Conservation (phyloP, 2,329 filamentous ascomycete species). For the Arthrocladium fulminans region DNA sequence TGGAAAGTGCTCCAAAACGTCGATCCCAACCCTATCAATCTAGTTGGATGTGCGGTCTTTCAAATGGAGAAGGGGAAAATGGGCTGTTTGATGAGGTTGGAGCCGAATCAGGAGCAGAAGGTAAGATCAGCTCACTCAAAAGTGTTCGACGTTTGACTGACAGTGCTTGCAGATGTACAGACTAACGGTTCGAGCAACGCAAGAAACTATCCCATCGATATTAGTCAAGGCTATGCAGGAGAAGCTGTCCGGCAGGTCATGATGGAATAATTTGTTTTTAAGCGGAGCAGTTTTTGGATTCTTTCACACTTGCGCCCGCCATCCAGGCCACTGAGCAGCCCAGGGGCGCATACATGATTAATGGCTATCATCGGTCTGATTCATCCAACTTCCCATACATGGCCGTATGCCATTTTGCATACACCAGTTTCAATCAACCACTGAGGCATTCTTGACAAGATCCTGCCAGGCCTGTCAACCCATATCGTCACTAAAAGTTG, state of each 20-base stretch:
- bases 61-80: conserved; percentile 72
- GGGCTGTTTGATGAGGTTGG: conserved; percentile 83
- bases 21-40: conserved; percentile 86
- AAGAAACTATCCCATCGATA: conserved; percentile 74
- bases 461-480: too few species aligned
- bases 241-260: conserved; percentile 47
- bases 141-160: background rate
- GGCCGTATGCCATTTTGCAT: too few species aligned
- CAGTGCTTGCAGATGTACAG: conserved; percentile 68
- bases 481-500: too few species aligned
- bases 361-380: too few species aligned
- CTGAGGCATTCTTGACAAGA: too few species aligned
- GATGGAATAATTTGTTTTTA: too few species aligned
- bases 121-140: conserved; percentile 46
- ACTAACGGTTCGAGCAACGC: conserved; percentile 85
- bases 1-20: conserved; percentile 81
- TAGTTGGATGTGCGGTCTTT: conserved; percentile 83
- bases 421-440: too few species aligned
- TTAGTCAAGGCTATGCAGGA: conserved; percentile 83
- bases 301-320: too few species aligned
- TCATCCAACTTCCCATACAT: too few species aligned
- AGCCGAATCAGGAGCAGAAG: conserved; percentile 87
- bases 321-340: too few species aligned
- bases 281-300: too few species aligned
- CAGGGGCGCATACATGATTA: too few species aligned